Percentiles rank a stretch among this genome's conserved stretches.
phyloP scores from a whole-genome alignment of 306 rosid species.

The Elaeagnus macrophylla region DNA sequence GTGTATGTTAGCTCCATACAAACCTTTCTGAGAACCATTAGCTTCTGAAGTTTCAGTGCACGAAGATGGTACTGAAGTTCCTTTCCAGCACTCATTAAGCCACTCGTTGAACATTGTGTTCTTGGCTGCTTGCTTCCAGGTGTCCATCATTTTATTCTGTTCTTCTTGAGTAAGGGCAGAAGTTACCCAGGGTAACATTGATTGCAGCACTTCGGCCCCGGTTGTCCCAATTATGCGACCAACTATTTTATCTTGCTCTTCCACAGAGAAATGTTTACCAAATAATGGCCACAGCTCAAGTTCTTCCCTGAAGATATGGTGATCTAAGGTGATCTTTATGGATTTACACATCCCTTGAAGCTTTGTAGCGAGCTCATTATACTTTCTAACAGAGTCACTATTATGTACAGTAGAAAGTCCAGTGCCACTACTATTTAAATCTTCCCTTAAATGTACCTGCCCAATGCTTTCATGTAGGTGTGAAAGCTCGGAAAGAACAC shows the following conservation, averaged over 20 bases:
- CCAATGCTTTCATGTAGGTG: constrained; percentile 60
- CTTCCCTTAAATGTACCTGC: constrained; percentile 29
- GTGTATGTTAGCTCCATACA: not conserved
- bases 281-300: constrained; percentile 96
- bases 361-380: constrained; percentile 82
- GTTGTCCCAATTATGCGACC: constrained; percentile 97
- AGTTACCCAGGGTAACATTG: constrained; percentile 99
- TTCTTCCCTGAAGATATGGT: constrained; percentile 96
- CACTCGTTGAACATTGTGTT: constrained; percentile 99
- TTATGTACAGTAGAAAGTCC: constrained; percentile 28
- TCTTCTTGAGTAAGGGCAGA: constrained; percentile 97
- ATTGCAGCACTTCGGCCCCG: constrained; percentile 99
- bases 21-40: constrained; percentile 56
- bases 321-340: constrained; percentile 80
- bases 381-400: constrained; percentile 48
- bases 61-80: constrained; percentile 50
- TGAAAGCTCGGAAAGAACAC: constrained; percentile 81
- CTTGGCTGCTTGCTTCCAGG: constrained; percentile 98
- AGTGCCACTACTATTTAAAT: constrained; percentile 27
- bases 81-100: constrained; percentile 96
- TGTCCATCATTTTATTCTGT: constrained; percentile 94
- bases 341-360: constrained; percentile 99
- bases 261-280: constrained; percentile 85
- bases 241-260: constrained; percentile 96
- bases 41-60: constrained; percentile 42